Base-by-base conservation (phyloP, 108 stramenopile genomes). In the Aureococcus anophagefferens region DNA sequence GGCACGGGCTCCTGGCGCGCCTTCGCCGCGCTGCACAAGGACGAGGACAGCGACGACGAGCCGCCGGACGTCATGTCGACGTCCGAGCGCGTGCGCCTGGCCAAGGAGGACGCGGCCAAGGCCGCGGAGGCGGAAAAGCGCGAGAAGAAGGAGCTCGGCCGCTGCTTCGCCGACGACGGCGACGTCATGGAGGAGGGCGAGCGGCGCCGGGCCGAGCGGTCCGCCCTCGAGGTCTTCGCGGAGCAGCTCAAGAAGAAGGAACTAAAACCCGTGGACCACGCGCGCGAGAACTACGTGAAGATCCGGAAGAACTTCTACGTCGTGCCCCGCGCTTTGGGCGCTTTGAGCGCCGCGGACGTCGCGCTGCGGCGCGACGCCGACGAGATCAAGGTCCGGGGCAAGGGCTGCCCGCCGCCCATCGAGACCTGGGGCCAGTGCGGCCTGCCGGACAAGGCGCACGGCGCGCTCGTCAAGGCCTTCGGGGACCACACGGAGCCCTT, bases 171-270 rank as follows among this genome's bases (percentile, higher is more conserved):
- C 29, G 90, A 87, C 45, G 89, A 85, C 25, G 89, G 81, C 13
- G 93, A 92, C 35, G 80, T 96, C 34, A 90, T 95, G 91, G 96
- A 96, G 74, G 96, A 96, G 72, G 89, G 90, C 9, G 93, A 96
- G 77, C 86, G 92, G 30, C 86, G 83, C 37, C 73, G 90, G 63
- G 84, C 86, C 62, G 89, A 89, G 67, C 80, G 87, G 40, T 88
- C 81, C 69, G 95, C 96, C 17, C 76, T 98, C 30, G 88, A 93
- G 78, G 90, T 95, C 0, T 75, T 94, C 62, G 89, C 89, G 0
- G 90, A 94, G 79, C 80, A 90, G 68, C 88, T 90, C 69, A 92
- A 94, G 73, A 93, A 92, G 78, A 98, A 98, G 76, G 95, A 94
- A 74, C 88, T 98, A 34, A 84, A 93, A 71, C 78, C 90, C 0